Base-by-base conservation (phyloP, 495 filamentous ascomycete genomes). In the Tuber magnatum region DNA sequence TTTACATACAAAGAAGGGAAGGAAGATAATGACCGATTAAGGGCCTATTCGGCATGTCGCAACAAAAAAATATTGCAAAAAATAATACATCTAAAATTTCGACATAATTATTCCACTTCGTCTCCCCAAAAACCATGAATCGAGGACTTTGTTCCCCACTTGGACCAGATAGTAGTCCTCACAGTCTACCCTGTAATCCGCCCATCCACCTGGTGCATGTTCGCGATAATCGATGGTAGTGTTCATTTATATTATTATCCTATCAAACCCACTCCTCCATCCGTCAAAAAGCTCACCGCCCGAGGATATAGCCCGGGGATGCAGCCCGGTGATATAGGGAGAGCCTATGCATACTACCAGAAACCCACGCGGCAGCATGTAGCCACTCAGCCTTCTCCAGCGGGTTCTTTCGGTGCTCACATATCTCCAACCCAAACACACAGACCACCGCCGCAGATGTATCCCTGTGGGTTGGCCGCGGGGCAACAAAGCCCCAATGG, bases 81-180 rank as follows among this genome's bases (percentile, higher is more conserved):
- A 48, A 48, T 7, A 3, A 48, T 24, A 24, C 18, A 48, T 48
- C 18, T 48, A 48, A 48, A 48, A 48, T 24, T 48, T 48, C 18
- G 22, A 48, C 18, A 48, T 24, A 48, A 22, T 20, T 48, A 48
- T 48, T 48, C 16, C 46, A 20, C 46, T 48, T 48, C 3, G 22
- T 16, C 46, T 48, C 46, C 46, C 0, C 46, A 43, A 8, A 65
- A 6, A 48, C 9, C 65, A 71, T 68, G 61, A 70, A 48, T 61
- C 68, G 22, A 76, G 42, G 10, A 70, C 42, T 40, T 78, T 81
- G 73, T 86, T 86, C 20, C 84, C 84, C 61, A 84, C 82, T 71
- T 86, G 83, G 8, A 86, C 51, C 41, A 86, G 81, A 73, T 84
- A 86, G 73, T 86, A 86, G 76, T 86, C 85, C 3, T 82, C 85